Evolutionary conservation across 495 filamentous ascomycete genomes (phyloP).

Genomic region (Alectoria sarmentosa): DNA sequence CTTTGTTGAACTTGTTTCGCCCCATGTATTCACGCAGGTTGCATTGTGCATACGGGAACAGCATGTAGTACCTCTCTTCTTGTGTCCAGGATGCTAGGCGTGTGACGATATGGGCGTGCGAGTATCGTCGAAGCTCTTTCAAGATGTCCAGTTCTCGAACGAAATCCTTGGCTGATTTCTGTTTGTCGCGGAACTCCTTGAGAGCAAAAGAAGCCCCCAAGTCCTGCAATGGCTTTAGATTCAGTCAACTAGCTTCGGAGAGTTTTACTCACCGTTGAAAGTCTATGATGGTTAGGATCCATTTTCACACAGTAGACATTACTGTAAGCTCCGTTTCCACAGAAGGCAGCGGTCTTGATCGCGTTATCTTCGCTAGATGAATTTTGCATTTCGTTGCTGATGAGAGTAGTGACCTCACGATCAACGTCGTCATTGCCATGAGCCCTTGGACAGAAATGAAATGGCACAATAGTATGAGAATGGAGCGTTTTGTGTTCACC

Average conservation of each 20-base stretch:
- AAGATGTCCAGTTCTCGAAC: slow-evolving; percentile 10
- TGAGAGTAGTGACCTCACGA: neutral
- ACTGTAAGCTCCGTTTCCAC: slow-evolving; percentile 8
- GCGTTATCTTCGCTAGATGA: neutral
- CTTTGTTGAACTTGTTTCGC: neutral
- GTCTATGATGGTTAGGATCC: slow-evolving; percentile 14
- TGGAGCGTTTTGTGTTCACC: slow-evolving; percentile 11
- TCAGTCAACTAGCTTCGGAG: neutral
- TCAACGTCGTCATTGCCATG: neutral
- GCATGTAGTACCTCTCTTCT: slow-evolving; percentile 21
- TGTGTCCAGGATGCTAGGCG: slow-evolving; percentile 20
- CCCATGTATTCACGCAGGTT: slow-evolving; percentile 26
- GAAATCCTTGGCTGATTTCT: neutral
- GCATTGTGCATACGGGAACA: slow-evolving; percentile 29
- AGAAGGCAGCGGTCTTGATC: neutral
- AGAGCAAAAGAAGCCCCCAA: no score
- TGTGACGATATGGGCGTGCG: slow-evolving; percentile 11
- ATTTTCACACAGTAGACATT: slow-evolving; percentile 14
- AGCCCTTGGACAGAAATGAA: slow-evolving; percentile 4
- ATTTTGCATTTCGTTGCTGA: neutral
- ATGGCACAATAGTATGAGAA: neutral
- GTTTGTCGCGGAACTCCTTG: no score
- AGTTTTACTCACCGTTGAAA: neutral
- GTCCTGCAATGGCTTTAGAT: neutral
- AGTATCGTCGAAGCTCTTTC: slow-evolving; percentile 1